A percentile compares a stretch with the other conserved stretches of the same genome.
These are phyloP conservation scores for Rickenella mellea DNA, from an alignment of 768 basidiomycete species.

Conservation along the genomic window DNA sequence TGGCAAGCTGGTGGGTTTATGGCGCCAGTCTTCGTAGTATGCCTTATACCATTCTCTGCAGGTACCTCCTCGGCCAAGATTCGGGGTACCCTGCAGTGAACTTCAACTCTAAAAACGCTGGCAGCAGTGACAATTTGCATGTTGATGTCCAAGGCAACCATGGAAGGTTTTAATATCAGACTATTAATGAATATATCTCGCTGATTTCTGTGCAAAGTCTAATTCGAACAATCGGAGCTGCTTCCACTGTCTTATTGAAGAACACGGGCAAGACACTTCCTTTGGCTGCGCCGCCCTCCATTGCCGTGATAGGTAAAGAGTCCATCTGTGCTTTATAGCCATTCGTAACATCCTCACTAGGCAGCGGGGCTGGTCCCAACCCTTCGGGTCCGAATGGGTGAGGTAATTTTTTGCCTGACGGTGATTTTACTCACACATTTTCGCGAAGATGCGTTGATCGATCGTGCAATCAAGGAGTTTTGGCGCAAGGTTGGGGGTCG, in stretches of 20 bases:
- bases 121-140: constrained; percentile 24
- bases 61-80: constrained; percentile 46
- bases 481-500: constrained; percentile 48
- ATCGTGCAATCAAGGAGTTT: constrained; percentile 45
- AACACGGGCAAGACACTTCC: constrained; percentile 39
- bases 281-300: constrained; percentile 32
- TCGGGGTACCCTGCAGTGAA: constrained; percentile 47
- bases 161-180: constrained; percentile 1
- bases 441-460: constrained; percentile 34
- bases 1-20: constrained; percentile 47
- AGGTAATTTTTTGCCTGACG: constrained; percentile 3
- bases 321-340: neutral
- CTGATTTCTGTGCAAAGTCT: constrained; percentile 2
- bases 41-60: too few relatives aligned
- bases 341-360: constrained; percentile 5
- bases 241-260: constrained; percentile 56
- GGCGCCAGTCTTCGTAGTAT: constrained; percentile 16
- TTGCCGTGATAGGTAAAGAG: constrained; percentile 46
- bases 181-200: neutral
- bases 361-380: constrained; percentile 42
- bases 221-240: constrained; percentile 49
- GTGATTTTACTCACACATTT: neutral
- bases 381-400: constrained; percentile 48
- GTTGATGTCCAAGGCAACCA: constrained; percentile 33
- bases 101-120: constrained; percentile 45